Percentiles rank a stretch among this genome's conserved stretches.
phyloP scores from a whole-genome alignment of 2,329 filamentous ascomycete genomes.

The Cladosporium velox region DNA sequence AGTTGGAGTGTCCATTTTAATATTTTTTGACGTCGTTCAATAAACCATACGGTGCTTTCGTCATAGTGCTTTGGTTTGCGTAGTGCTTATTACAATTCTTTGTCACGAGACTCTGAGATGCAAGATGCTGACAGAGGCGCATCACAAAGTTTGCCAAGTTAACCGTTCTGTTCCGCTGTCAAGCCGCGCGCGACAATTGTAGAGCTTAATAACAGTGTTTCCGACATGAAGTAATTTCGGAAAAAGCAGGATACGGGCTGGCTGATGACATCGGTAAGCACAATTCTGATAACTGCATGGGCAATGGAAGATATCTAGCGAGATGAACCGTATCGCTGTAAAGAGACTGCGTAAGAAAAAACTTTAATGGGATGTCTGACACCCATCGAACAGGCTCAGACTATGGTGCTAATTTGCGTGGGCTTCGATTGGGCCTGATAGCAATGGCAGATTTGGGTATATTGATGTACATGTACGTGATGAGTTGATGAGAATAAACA shows the following conservation, averaged over 20 bases:
- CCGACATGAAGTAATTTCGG: background rate
- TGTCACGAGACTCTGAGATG: background rate
- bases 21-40: background rate
- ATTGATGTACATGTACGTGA: too few relatives aligned
- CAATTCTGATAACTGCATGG: background rate
- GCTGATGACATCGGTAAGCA: background rate
- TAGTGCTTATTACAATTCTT: background rate
- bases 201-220: background rate
- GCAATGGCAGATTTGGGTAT: too few relatives aligned
- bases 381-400: too few relatives aligned
- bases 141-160: background rate
- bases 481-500: too few relatives aligned
- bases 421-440: too few relatives aligned
- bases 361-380: background rate
- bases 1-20: background rate
- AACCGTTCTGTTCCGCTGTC: background rate
- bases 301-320: background rate
- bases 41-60: background rate
- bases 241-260: background rate
- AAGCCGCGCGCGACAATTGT: background rate
- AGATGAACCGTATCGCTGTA: background rate
- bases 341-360: background rate
- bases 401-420: too few relatives aligned
- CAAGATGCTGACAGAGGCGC: background rate
- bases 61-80: background rate